Percentiles rank a stretch among this genome's conserved stretches.
Evolutionary conservation across 805 yeast genomes (phyloP).

Genomic region (Wickerhamiella australiensis): DNA sequence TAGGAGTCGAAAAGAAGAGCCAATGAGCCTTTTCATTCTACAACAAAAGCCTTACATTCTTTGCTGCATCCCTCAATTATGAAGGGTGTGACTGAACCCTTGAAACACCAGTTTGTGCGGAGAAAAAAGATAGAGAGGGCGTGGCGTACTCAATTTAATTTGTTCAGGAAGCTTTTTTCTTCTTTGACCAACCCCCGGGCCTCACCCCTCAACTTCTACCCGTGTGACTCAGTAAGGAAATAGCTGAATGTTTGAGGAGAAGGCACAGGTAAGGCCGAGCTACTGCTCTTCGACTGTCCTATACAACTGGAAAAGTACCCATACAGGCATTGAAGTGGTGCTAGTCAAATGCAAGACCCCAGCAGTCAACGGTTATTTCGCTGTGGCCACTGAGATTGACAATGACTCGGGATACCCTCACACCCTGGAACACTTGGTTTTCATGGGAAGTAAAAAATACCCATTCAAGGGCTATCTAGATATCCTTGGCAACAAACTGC

Average conservation of each 20-base stretch:
- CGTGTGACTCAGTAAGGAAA: neutral
- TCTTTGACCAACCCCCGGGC: neutral
- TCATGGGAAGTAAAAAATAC: conserved; percentile 82
- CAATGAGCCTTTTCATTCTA: no score
- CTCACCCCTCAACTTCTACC: neutral
- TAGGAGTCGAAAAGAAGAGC: no score
- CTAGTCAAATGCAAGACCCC: conserved; percentile 74
- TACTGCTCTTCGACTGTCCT: conserved; percentile 21
- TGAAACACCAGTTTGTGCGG: no score
- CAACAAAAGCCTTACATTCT: no score
- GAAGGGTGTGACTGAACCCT: no score
- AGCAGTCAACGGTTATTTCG: conserved; percentile 79
- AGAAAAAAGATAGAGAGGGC: no score
- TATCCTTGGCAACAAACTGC: conserved; percentile 68
- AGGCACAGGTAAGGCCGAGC: conserved; percentile 19
- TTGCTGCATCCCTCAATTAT: no score
- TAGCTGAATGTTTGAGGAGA: conserved; percentile 15
- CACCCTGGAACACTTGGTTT: conserved; percentile 84
- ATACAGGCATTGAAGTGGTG: conserved; percentile 75
- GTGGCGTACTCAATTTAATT: no score
- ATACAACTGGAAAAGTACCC: conserved; percentile 56
- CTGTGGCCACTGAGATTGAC: conserved; percentile 84
- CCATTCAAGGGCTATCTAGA: conserved; percentile 91
- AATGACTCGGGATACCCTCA: conserved; percentile 91
- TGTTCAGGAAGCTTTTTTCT: no score